These are phyloP conservation scores for Emmonsiellopsis sp. DNA, from an alignment of 2,329 filamentous ascomycete species.

Conservation along the genomic window DNA sequence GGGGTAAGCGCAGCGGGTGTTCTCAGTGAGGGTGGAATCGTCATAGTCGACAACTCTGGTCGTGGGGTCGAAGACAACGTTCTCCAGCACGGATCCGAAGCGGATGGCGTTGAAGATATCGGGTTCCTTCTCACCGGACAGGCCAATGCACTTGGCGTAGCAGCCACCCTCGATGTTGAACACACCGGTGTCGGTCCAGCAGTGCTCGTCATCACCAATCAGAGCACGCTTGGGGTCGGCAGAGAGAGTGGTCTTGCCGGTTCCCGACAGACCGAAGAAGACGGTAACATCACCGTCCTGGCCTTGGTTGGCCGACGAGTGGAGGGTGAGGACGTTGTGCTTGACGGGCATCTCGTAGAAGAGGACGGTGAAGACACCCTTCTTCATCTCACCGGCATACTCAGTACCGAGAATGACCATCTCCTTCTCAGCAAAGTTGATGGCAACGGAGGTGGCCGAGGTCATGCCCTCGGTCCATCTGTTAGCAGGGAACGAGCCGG, in stretches of 20 bases:
- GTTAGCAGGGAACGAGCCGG: conserved; percentile 96
- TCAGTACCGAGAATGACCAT: conserved; percentile 99
- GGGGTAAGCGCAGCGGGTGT: conserved; percentile 96
- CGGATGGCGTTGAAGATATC: conserved; percentile 95
- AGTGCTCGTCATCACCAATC: conserved; percentile 99
- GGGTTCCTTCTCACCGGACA: conserved; percentile 97
- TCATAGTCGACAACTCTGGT: conserved; percentile 93
- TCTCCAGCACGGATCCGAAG: conserved; percentile 96
- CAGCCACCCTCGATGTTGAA: conserved; percentile 99
- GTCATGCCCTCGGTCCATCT: conserved; percentile 98
- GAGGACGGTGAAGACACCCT: conserved; percentile 96
- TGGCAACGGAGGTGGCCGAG: conserved; percentile 90
- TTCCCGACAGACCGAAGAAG: conserved; percentile 98
- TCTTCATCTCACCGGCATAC: conserved; percentile 97
- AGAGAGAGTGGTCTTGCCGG: conserved; percentile 96
- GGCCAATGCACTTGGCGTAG: conserved; percentile 97
- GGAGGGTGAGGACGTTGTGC: conserved; percentile 96
- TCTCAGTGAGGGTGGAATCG: conserved; percentile 88
- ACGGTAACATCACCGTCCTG: conserved; percentile 91
- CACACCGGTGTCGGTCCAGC: conserved; percentile 92
- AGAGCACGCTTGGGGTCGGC: conserved; percentile 92
- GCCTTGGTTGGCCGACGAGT: conserved; percentile 98
- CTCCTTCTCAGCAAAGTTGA: conserved; percentile 99
- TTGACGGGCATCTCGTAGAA: conserved; percentile 99
- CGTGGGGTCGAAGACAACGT: conserved; percentile 90